These are phyloP conservation scores for Aspergillus spinulosporus DNA, from an alignment of 2,329 filamentous ascomycete species.

Conservation along the genomic window DNA sequence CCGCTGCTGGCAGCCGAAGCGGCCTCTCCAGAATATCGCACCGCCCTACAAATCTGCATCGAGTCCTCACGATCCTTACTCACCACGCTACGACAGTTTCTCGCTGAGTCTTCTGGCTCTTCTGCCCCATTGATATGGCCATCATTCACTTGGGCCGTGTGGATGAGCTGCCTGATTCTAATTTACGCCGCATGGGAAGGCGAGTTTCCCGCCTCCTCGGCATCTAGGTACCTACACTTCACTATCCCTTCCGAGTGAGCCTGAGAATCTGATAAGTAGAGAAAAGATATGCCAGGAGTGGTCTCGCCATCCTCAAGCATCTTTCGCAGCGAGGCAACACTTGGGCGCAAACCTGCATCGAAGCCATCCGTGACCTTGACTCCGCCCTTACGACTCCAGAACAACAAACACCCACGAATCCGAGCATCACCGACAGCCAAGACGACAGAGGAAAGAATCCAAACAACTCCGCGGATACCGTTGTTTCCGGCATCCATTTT, in stretches of 20 bases:
- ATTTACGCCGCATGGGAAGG: slow-evolving; percentile 53
- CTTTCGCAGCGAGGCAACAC: slow-evolving; percentile 36
- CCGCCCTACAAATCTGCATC: slow-evolving; percentile 54
- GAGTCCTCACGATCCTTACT: slow-evolving; percentile 52
- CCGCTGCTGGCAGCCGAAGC: slow-evolving; percentile 51
- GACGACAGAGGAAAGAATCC: background rate
- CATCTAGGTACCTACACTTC: slow-evolving; percentile 15
- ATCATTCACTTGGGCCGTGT: slow-evolving; percentile 55
- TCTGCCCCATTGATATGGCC: slow-evolving; percentile 48
- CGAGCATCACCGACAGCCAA: background rate
- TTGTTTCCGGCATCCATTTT: background rate
- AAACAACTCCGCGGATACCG: background rate
- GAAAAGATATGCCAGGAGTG: slow-evolving; percentile 43
- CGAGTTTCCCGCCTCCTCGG: slow-evolving; percentile 38
- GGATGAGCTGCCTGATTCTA: slow-evolving; percentile 56
- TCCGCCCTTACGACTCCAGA: slow-evolving; percentile 24
- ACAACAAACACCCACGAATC: background rate
- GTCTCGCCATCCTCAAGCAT: slow-evolving; percentile 35
- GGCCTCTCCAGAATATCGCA: slow-evolving; percentile 36
- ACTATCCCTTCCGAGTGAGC: background rate
- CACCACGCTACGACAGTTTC: slow-evolving; percentile 39
- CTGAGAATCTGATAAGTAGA: slow-evolving; percentile 23
- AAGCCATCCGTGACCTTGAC: slow-evolving; percentile 38
- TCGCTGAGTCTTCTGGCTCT: slow-evolving; percentile 11
- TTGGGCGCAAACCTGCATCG: slow-evolving; percentile 44